These are phyloP conservation scores for Przewalskia tangutica DNA, from an alignment of 257 asterid species.

Conservation along the genomic window DNA sequence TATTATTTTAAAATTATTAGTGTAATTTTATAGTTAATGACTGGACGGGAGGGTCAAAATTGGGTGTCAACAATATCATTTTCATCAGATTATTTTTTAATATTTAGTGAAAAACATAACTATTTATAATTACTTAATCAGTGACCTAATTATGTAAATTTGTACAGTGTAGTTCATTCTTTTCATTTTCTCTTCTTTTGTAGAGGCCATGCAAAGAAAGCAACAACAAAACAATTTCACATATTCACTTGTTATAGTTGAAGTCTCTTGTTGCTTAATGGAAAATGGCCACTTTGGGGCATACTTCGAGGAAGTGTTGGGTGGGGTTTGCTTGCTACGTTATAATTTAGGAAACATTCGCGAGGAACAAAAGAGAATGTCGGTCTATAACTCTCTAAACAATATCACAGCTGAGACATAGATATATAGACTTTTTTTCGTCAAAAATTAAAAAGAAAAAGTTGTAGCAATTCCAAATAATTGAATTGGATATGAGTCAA, in stretches of 20 bases:
- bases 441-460: not conserved
- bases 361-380: constrained; percentile 65
- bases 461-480: not conserved
- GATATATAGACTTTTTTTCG: not conserved
- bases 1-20: too few species aligned
- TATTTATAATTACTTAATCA: too few species aligned
- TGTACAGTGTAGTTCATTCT: not conserved
- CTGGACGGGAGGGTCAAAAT: too few species aligned
- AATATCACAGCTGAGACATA: not conserved
- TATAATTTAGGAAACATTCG: constrained; percentile 24
- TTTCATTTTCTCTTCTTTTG: not conserved
- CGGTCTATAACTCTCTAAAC: constrained; percentile 28
- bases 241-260: too few species aligned
- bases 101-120: too few species aligned
- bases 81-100: too few species aligned
- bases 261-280: not conserved
- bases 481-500: not conserved
- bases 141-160: too few species aligned
- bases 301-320: constrained; percentile 20
- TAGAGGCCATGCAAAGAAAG: not conserved
- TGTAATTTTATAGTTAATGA: too few species aligned
- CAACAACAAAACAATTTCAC: too few species aligned
- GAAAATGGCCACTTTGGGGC: constrained; percentile 22
- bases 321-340: constrained; percentile 9
- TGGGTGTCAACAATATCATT: too few species aligned